These are phyloP conservation scores for Botrytis elliptica DNA, from an alignment of 2,329 filamentous ascomycete species.

Conservation along the genomic window DNA sequence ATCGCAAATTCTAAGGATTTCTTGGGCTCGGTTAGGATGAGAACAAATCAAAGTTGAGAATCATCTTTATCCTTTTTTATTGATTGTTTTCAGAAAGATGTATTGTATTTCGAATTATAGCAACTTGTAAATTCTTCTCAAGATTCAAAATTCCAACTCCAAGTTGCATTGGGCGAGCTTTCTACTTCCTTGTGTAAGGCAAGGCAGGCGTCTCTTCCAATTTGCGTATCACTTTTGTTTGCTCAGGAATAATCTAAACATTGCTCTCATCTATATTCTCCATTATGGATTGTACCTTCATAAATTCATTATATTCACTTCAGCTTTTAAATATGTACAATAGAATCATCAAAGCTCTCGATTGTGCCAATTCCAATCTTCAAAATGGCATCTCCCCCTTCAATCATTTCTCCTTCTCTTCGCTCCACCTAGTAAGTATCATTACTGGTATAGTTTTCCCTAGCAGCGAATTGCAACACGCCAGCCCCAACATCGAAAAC, in stretches of 20 bases:
- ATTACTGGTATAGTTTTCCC: constrained; percentile 31
- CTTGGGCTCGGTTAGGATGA: background rate
- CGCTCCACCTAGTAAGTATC: constrained; percentile 14
- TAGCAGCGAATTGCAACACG: constrained; percentile 47
- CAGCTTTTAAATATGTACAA: background rate
- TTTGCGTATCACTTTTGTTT: background rate
- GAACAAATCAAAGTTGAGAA: background rate
- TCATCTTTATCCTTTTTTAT: background rate
- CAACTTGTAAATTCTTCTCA: no score
- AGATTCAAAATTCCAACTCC: background rate
- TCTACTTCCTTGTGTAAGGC: background rate
- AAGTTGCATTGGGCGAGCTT: background rate
- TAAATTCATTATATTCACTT: background rate
- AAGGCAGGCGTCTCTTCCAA: background rate
- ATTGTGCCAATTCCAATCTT: no score
- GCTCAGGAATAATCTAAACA: background rate
- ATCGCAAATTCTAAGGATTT: background rate
- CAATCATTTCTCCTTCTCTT: background rate
- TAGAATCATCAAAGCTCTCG: background rate
- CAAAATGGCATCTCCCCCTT: background rate
- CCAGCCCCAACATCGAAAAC: constrained; percentile 51
- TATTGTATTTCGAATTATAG: background rate
- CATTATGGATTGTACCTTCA: background rate
- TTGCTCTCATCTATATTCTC: background rate
- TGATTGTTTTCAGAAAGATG: background rate